Percentiles rank a stretch among this genome's conserved stretches.
Evolutionary conservation across 83 land plant genomes (phyloP).

Genomic region (Picea abies): DNA sequence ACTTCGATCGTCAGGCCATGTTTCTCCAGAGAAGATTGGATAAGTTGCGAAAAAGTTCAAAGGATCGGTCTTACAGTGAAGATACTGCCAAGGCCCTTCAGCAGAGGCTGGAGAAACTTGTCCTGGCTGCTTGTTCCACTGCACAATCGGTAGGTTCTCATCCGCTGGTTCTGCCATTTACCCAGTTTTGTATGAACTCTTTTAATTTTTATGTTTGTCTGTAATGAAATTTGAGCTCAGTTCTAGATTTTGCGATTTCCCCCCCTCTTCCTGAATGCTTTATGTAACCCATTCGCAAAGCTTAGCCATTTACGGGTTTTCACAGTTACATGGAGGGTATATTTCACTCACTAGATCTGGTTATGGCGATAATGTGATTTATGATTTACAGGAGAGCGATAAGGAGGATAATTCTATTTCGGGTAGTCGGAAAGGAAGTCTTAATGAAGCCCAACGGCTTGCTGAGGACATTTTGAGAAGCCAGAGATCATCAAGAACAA

Average conservation of each 20-base stretch:
- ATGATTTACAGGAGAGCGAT: not conserved
- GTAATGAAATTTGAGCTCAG: not conserved
- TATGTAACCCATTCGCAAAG: not conserved
- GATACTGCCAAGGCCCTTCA: slow-evolving; percentile 1
- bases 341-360: too few relatives aligned
- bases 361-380: too few relatives aligned
- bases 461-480: not conserved
- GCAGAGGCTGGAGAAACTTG: slow-evolving; percentile 12
- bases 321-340: not conserved
- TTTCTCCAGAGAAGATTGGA: slow-evolving; percentile 32
- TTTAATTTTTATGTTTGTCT: too few relatives aligned
- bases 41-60: slow-evolving; percentile 16
- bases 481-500: not conserved
- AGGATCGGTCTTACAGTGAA: slow-evolving; percentile 4
- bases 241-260: too few relatives aligned
- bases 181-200: not conserved
- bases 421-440: not conserved
- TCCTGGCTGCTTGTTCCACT: not conserved
- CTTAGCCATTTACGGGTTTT: not conserved
- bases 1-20: slow-evolving; percentile 44
- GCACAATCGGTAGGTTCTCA: not conserved
- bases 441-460: not conserved
- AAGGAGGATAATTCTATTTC: not conserved
- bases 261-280: not conserved
- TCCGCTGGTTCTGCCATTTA: not conserved